Percentiles rank a stretch among this genome's conserved stretches.
These are phyloP conservation scores for Cladosporium sp. DNA, from an alignment of 2,329 filamentous ascomycete genomes.

Conservation along the genomic window DNA sequence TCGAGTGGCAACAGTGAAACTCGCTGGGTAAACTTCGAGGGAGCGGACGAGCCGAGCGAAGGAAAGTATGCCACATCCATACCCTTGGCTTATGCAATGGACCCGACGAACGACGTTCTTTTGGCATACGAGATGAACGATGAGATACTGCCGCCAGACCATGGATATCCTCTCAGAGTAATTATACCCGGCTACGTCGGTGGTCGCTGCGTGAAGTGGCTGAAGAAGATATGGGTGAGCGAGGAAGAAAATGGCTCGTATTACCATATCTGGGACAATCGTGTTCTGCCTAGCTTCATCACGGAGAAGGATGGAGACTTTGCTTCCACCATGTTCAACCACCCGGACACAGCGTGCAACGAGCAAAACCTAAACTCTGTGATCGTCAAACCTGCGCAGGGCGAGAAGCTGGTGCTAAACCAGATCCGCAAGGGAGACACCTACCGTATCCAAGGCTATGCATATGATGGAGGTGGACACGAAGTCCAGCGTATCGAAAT, in stretches of 20 bases:
- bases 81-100: slow-evolving; percentile 47
- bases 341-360: slow-evolving; percentile 46
- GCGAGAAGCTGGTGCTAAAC: slow-evolving; percentile 39
- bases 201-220: slow-evolving; percentile 41
- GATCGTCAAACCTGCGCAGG: slow-evolving; percentile 44
- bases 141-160: slow-evolving; percentile 37
- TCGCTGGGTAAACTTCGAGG: slow-evolving; percentile 49
- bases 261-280: slow-evolving; percentile 50
- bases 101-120: slow-evolving; percentile 46
- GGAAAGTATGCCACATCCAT: slow-evolving; percentile 49
- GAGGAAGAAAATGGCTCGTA: slow-evolving; percentile 40
- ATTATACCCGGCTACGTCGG: slow-evolving; percentile 42
- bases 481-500: slow-evolving; percentile 49
- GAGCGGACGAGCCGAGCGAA: slow-evolving; percentile 45
- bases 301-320: slow-evolving; percentile 47
- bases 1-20: slow-evolving; percentile 22
- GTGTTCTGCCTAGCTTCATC: slow-evolving; percentile 46
- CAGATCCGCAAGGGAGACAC: slow-evolving; percentile 36
- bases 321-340: slow-evolving; percentile 44
- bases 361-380: slow-evolving; percentile 50
- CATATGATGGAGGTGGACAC: slow-evolving; percentile 49
- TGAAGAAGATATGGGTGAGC: slow-evolving; percentile 37
- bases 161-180: slow-evolving; percentile 41
- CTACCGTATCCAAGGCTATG: slow-evolving; percentile 46
- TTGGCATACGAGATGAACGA: slow-evolving; percentile 53